These are phyloP conservation scores for Gaeumannomyces sp. DNA, from an alignment of 2,329 filamentous ascomycete genomes.

Conservation along the genomic window DNA sequence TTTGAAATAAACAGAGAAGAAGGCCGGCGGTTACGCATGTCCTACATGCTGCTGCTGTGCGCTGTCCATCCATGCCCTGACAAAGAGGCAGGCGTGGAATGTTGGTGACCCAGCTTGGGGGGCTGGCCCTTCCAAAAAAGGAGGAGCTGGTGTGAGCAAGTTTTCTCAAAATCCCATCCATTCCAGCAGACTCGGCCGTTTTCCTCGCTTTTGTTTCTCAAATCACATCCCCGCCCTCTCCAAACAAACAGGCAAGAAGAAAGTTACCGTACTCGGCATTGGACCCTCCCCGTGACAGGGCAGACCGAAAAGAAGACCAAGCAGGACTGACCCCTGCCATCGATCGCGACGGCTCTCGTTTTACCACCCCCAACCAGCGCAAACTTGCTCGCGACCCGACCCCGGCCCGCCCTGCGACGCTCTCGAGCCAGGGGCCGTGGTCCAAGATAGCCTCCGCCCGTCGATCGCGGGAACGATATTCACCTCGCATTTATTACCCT, in stretches of 20 bases:
- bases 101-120: background rate
- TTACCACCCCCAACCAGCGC: constrained; percentile 7
- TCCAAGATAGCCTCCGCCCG: background rate
- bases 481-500: background rate
- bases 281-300: background rate
- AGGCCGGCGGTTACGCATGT: background rate
- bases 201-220: background rate
- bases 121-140: no score
- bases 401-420: constrained; percentile 3
- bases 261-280: background rate
- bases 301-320: background rate
- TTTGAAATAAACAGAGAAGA: background rate
- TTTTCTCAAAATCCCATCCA: background rate
- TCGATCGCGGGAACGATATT: background rate
- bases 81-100: background rate
- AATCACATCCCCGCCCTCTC: background rate
- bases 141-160: background rate
- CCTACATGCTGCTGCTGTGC: background rate
- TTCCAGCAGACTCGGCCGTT: background rate
- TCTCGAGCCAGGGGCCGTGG: background rate
- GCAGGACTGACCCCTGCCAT: constrained; percentile 2
- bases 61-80: background rate
- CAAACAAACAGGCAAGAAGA: background rate
- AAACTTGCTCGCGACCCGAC: constrained; percentile 8
- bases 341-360: constrained; percentile 7